A percentile compares a stretch with the other conserved stretches of the same genome.
Evolutionary conservation across 257 asterid species (phyloP).

Genomic region (Orobanche coerulescens): DNA sequence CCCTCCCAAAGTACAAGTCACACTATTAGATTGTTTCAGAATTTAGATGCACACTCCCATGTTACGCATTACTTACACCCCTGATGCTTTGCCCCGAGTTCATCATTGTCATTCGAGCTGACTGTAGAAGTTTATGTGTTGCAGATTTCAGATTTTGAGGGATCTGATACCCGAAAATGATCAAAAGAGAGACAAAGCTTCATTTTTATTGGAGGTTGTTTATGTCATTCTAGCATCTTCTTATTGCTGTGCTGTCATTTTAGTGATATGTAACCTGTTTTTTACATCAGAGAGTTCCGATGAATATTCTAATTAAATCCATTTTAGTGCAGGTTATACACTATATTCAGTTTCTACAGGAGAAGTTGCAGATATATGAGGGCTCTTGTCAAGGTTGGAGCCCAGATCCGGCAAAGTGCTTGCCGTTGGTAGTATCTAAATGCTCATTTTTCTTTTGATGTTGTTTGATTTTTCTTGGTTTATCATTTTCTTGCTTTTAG

Average conservation of each 20-base stretch:
- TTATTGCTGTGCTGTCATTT: conserved; percentile 5
- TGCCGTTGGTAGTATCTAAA: conserved; percentile 49
- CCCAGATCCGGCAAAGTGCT: conserved; percentile 57
- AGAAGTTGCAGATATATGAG: conserved; percentile 54
- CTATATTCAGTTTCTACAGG: conserved; percentile 72
- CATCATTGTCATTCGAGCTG: not conserved
- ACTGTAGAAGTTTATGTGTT: not conserved
- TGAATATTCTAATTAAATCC: conserved; percentile 13
- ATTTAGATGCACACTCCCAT: not conserved
- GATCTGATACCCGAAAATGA: conserved; percentile 74
- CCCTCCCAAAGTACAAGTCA: too few species aligned
- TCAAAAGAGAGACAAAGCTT: conserved; percentile 68
- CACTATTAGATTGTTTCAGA: not conserved
- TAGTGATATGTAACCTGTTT: not conserved
- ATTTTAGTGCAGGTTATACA: conserved; percentile 67
- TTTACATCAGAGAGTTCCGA: not conserved
- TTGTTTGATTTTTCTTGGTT: not conserved
- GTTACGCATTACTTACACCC: not conserved
- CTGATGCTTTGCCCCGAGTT: not conserved
- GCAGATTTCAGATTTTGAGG: conserved; percentile 71
- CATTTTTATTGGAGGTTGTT: conserved; percentile 69
- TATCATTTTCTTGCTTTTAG: too few species aligned
- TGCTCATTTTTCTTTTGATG: conserved; percentile 15
- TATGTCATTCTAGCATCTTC: conserved; percentile 15
- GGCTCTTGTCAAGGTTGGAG: conserved; percentile 68